A percentile compares a stretch with the other conserved stretches of the same genome.
Conservation (phyloP, 306 rosid genomes). For the Begonia loranthoides region DNA sequence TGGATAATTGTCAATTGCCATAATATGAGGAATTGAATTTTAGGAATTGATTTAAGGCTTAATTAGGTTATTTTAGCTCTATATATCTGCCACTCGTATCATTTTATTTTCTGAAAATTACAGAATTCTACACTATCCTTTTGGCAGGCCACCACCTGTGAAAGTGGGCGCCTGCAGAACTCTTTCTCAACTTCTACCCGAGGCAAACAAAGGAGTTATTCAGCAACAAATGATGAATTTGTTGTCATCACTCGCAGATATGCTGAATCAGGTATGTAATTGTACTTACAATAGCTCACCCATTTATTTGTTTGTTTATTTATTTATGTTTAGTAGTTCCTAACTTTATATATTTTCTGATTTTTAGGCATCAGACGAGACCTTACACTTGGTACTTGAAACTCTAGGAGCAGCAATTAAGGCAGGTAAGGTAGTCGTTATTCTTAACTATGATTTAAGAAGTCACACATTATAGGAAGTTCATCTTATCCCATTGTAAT, state of each 20-base stretch:
- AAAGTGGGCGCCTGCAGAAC: conserved; percentile 94
- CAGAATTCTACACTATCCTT: conserved; percentile 3
- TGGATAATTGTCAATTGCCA: too few relatives aligned
- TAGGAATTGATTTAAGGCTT: too few relatives aligned
- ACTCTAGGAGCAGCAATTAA: conserved; percentile 62
- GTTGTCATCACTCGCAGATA: conserved; percentile 69
- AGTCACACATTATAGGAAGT: not conserved
- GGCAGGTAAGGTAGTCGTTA: conserved; percentile 40
- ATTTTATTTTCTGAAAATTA: too few relatives aligned
- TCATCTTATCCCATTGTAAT: not conserved
- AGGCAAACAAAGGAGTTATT: conserved; percentile 46
- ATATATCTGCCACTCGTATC: too few relatives aligned
- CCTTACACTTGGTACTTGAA: conserved; percentile 85
- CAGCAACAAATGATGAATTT: conserved; percentile 57
- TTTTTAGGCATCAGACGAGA: conserved; percentile 81
- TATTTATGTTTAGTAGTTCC: not conserved
- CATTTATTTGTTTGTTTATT: conserved; percentile 1
- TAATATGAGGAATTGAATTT: too few relatives aligned
- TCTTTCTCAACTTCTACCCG: conserved; percentile 77
- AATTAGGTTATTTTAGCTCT: too few relatives aligned
- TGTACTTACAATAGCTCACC: conserved; percentile 1
- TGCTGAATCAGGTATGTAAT: conserved; percentile 57
- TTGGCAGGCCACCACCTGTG: conserved; percentile 72
- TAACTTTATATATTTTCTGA: conserved; percentile 8
- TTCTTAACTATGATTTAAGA: conserved; percentile 3